Percentiles rank a stretch among this genome's conserved stretches.
Evolutionary conservation across 2,329 filamentous ascomycete species (phyloP).

Genomic region (Penicillium palitans): DNA sequence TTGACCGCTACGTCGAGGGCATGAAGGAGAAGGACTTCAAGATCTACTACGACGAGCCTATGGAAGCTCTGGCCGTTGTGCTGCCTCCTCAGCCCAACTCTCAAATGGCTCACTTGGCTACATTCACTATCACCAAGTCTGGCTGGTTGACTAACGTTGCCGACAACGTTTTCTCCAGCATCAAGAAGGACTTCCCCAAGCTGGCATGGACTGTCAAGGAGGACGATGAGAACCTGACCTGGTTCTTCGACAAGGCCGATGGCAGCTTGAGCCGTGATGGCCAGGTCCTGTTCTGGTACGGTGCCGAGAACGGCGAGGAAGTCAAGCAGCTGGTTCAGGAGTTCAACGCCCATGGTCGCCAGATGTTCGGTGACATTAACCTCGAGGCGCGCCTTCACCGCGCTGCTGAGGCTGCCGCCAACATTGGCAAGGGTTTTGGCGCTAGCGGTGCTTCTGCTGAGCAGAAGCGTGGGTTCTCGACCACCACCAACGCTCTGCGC

Average conservation of each 20-base stretch:
- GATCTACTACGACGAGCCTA: conserved; percentile 89
- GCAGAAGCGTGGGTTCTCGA: conserved; percentile 69
- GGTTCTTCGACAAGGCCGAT: conserved; percentile 97
- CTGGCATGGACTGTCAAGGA: conserved; percentile 96
- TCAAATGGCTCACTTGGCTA: conserved; percentile 77
- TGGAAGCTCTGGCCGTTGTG: conserved; percentile 90
- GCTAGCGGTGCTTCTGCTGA: conserved; percentile 52
- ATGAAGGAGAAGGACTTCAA: conserved; percentile 78
- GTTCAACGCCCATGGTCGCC: conserved; percentile 76
- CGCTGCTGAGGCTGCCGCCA: conserved; percentile 69
- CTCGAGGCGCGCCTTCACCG: conserved; percentile 80
- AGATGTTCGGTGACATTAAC: conserved; percentile 88
- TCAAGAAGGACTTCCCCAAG: conserved; percentile 90
- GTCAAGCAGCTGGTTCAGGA: conserved; percentile 81
- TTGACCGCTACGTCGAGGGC: conserved; percentile 81
- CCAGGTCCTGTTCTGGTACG: conserved; percentile 96
- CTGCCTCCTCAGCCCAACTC: conserved; percentile 68
- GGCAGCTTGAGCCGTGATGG: conserved; percentile 83
- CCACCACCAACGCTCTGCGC: conserved; percentile 48
- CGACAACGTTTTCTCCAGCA: conserved; percentile 89
- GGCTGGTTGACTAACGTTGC: conserved; percentile 94
- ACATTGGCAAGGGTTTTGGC: conserved; percentile 49
- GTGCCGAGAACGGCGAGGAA: conserved; percentile 76
- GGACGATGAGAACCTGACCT: conserved; percentile 93
- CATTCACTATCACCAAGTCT: conserved; percentile 88